Conservation (phyloP, 176 grass and related monocot genomes). For the Oryza coarctata region DNA sequence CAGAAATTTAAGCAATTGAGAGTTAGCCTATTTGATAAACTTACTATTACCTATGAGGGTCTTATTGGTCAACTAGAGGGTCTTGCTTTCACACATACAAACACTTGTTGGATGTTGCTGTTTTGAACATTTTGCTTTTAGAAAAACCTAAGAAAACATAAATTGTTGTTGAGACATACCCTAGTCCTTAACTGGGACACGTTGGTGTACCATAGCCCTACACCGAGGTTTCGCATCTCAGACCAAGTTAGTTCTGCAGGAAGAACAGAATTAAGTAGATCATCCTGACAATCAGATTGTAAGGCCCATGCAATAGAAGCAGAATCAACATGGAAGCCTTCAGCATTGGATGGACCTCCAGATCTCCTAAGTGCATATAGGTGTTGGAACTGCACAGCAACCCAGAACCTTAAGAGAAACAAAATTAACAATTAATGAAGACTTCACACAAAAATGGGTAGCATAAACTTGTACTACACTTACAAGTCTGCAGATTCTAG, state of each 20-base stretch:
- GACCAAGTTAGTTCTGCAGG: slow-evolving; percentile 71
- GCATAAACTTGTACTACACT: slow-evolving; percentile 14
- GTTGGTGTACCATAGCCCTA: slow-evolving; percentile 89
- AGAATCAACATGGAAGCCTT: slow-evolving; percentile 55
- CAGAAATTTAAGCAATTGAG: slow-evolving; percentile 2
- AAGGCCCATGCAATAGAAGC: slow-evolving; percentile 80
- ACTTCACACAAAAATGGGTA: not conserved
- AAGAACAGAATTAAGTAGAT: slow-evolving; percentile 90
- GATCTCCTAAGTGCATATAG: slow-evolving; percentile 39
- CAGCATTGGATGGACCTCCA: slow-evolving; percentile 41
- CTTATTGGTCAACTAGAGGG: slow-evolving; percentile 16
- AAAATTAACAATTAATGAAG: slow-evolving; percentile 44
- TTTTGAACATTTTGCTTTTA: slow-evolving; percentile 1
- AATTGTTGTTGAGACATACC: slow-evolving; percentile 51
- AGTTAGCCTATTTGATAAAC: not conserved
- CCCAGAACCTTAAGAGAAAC: slow-evolving; percentile 87
- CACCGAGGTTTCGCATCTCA: slow-evolving; percentile 83
- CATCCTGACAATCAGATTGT: slow-evolving; percentile 95
- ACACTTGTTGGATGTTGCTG: too few species aligned
- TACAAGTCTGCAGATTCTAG: slow-evolving; percentile 25
- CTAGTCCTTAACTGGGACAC: slow-evolving; percentile 65
- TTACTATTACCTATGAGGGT: not conserved
- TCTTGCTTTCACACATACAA: not conserved
- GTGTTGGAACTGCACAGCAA: slow-evolving; percentile 77
- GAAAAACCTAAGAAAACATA: slow-evolving; percentile 16